Conservation (phyloP, 441 rosid genomes). For the Aleurites moluccanus region DNA sequence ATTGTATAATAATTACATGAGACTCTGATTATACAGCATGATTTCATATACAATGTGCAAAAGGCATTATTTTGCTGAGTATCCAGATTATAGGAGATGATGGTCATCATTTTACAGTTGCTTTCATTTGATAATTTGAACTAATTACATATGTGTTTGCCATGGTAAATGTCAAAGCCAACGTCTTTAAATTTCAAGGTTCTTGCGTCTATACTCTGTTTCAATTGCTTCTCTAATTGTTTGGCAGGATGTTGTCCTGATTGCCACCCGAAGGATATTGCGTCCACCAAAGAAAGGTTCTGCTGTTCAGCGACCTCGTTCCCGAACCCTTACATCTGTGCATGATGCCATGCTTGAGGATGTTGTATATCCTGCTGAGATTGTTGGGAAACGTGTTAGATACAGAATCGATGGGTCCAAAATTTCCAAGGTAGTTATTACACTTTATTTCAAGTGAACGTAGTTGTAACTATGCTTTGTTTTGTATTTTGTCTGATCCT, state of each 20-base stretch:
- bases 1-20: not conserved
- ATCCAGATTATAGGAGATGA: too few relatives aligned
- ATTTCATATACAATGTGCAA: not conserved
- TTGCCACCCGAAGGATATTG: conserved; percentile 72
- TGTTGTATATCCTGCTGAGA: conserved; percentile 81
- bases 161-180: not conserved
- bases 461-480: not conserved
- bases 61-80: not conserved
- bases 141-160: not conserved
- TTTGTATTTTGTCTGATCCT: too few relatives aligned
- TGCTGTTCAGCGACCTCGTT: conserved; percentile 82
- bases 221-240: not conserved
- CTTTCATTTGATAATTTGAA: not conserved
- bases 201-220: not conserved
- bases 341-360: conserved; percentile 87
- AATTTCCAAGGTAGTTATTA: conserved; percentile 55
- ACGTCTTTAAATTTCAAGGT: not conserved
- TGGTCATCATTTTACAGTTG: not conserved
- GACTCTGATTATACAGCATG: not conserved
- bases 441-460: not conserved
- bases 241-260: conserved; percentile 63
- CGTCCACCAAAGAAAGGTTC: conserved; percentile 94
- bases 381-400: conserved; percentile 77
- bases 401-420: conserved; percentile 83
- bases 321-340: conserved; percentile 76